These are phyloP conservation scores for Rosa lucieae DNA, from an alignment of 306 rosid species.

Conservation along the genomic window DNA sequence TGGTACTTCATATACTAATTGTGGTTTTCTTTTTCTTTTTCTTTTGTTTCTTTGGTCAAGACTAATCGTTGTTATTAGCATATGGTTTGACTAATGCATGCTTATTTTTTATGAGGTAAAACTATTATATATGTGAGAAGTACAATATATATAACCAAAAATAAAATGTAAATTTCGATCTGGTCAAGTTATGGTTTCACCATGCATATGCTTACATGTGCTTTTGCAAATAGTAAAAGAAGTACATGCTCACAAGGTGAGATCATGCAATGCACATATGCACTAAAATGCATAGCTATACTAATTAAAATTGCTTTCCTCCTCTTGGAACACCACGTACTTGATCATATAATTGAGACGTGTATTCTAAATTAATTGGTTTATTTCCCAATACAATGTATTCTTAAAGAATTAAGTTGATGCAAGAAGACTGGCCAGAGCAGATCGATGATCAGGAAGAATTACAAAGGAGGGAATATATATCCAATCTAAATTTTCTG, in stretches of 20 bases:
- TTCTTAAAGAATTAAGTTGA: neutral
- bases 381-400: neutral
- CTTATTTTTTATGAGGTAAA: neutral
- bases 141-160: neutral
- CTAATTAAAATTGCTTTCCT: too few relatives aligned
- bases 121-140: neutral
- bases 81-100: neutral
- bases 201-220: slow-evolving; percentile 12
- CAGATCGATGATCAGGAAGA: slow-evolving; percentile 2
- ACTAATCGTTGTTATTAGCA: too few relatives aligned
- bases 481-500: slow-evolving; percentile 17
- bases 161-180: neutral
- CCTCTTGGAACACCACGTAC: neutral
- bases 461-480: slow-evolving; percentile 14
- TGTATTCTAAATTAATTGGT: neutral
- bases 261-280: neutral
- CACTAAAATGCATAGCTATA: neutral
- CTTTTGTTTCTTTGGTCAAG: too few relatives aligned
- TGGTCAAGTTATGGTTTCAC: neutral
- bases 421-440: neutral
- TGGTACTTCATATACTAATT: neutral
- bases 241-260: neutral
- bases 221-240: neutral
- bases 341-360: neutral
- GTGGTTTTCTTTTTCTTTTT: too few relatives aligned